Evolutionary conservation across 768 basidiomycete species (phyloP).

Genomic region (Pulveroboletus sp.): DNA sequence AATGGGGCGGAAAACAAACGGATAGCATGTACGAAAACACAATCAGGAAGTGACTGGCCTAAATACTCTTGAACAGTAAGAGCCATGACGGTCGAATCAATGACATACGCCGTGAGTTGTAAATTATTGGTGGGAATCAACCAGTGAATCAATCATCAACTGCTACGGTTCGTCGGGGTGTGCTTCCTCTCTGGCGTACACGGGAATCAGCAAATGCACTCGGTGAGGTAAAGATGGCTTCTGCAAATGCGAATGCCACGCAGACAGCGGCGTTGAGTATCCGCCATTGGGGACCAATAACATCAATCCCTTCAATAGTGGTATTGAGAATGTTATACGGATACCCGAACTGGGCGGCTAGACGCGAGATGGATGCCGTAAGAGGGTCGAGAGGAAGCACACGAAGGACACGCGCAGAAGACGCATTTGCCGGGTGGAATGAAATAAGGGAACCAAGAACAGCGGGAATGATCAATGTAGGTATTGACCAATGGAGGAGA

Average conservation of each 20-base stretch:
- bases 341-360: constrained; percentile 61
- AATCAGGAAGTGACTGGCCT: constrained; percentile 6
- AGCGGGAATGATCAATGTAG: constrained; percentile 57
- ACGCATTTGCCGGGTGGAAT: constrained; percentile 47
- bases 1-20: constrained; percentile 4
- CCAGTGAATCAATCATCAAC: constrained; percentile 19
- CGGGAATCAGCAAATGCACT: constrained; percentile 33
- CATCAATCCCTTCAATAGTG: constrained; percentile 42
- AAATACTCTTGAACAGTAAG: neutral
- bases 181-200: constrained; percentile 18
- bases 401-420: constrained; percentile 21
- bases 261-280: constrained; percentile 53
- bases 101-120: constrained; percentile 3
- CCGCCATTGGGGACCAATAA: constrained; percentile 55
- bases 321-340: constrained; percentile 36
- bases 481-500: constrained; percentile 61
- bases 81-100: neutral
- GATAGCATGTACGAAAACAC: constrained; percentile 19
- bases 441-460: constrained; percentile 59
- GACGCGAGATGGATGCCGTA: constrained; percentile 60
- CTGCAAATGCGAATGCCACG: constrained; percentile 66
- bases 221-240: constrained; percentile 55
- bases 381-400: constrained; percentile 52
- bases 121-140: neutral
- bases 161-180: constrained; percentile 20